Conservation (phyloP, 768 basidiomycete genomes). For the Boletus pseudopeckii region DNA sequence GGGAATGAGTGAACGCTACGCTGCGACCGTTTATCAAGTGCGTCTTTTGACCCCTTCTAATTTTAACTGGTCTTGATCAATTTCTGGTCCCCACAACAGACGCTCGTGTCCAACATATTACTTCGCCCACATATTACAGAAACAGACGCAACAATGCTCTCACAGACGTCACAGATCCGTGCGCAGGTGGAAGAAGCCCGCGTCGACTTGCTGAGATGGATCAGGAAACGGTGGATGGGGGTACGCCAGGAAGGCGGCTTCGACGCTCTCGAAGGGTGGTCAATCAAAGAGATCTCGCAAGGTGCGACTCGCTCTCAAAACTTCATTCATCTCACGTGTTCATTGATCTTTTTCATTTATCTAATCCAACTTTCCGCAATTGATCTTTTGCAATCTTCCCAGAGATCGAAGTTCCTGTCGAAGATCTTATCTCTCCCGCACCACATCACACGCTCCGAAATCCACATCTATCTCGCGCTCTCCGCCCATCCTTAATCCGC, state of each 20-base stretch:
- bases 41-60: conserved; percentile 5
- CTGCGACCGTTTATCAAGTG: conserved; percentile 75
- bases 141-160: conserved; percentile 56
- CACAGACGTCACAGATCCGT: conserved; percentile 67
- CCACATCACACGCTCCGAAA: conserved; percentile 28
- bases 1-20: conserved; percentile 62
- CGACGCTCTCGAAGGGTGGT: conserved; percentile 79
- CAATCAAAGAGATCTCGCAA: conserved; percentile 73
- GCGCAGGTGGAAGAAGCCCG: conserved; percentile 70
- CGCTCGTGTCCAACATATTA: conserved; percentile 68
- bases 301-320: conserved; percentile 13
- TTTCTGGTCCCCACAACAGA: conserved; percentile 35
- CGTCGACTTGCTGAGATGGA: conserved; percentile 47
- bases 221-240: conserved; percentile 73
- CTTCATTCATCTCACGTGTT: neutral
- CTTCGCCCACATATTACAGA: conserved; percentile 64
- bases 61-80: neutral
- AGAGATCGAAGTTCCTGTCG: conserved; percentile 80
- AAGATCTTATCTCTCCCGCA: conserved; percentile 61
- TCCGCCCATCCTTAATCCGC: conserved; percentile 29
- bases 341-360: neutral
- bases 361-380: too few relatives aligned
- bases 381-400: neutral
- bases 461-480: conserved; percentile 26
- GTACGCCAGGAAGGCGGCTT: conserved; percentile 80